phyloP scores from a whole-genome alignment of 2,329 filamentous ascomycete genomes.

The Fusarium robinianum region DNA sequence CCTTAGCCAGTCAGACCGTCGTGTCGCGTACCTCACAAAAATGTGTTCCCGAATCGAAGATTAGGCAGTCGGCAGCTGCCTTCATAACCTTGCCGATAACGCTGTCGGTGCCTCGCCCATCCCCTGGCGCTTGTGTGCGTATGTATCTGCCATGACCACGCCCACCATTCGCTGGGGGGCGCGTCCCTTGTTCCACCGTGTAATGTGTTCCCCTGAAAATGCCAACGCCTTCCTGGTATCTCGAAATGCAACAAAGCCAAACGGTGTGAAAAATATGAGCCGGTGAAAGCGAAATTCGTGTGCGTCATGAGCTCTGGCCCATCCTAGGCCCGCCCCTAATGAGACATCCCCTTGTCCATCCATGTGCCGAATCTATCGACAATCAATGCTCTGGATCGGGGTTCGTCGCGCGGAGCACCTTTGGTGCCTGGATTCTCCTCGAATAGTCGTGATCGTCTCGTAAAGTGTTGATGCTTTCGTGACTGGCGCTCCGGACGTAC shows the following conservation, averaged over 20 bases:
- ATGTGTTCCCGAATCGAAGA: constrained; percentile 29
- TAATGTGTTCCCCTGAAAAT: constrained; percentile 33
- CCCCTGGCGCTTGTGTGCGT: constrained; percentile 14
- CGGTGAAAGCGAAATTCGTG: constrained; percentile 38
- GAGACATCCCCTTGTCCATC: constrained; percentile 10
- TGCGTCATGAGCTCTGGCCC: constrained; percentile 40
- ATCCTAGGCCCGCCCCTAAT: constrained; percentile 31
- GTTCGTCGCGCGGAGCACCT: constrained; percentile 66
- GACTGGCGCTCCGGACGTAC: constrained; percentile 62
- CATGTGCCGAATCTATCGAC: constrained; percentile 6
- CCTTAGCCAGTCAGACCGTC: constrained; percentile 11
- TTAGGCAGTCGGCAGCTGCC: constrained; percentile 24
- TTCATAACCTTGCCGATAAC: constrained; percentile 28
- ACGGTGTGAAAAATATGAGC: constrained; percentile 29
- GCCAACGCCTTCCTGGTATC: constrained; percentile 48
- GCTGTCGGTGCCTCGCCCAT: constrained; percentile 21
- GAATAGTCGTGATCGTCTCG: constrained; percentile 70
- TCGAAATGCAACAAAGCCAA: constrained; percentile 42
- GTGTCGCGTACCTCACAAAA: constrained; percentile 22
- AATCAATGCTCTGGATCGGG: constrained; percentile 53
- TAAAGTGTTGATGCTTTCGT: constrained; percentile 66
- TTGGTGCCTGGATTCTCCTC: constrained; percentile 58
- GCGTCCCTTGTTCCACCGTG: constrained; percentile 27
- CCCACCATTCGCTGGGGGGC: constrained; percentile 14
- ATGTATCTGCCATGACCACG: constrained; percentile 27